Conservation (phyloP, 1,284 basidiomycete genomes). For the Puccinia brachypodii region DNA sequence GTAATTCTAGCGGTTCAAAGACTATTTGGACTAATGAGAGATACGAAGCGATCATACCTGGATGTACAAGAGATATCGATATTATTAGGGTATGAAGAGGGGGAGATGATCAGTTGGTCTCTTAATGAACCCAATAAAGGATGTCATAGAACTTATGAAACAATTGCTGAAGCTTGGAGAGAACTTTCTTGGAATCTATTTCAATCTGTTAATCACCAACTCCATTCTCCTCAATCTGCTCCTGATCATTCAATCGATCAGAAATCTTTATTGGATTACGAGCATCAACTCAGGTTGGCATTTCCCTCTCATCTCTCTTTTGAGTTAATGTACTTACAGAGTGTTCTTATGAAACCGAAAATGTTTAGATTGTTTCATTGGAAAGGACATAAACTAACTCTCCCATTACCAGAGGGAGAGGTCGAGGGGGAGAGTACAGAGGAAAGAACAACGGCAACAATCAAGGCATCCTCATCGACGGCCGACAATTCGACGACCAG, state of each 20-base stretch:
- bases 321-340: too few species aligned
- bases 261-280: conserved; percentile 1
- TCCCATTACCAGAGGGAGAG: conserved; percentile 42
- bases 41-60: conserved; percentile 41
- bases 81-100: conserved; percentile 45
- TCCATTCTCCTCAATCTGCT: too few species aligned
- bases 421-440: neutral
- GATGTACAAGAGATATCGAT: conserved; percentile 43
- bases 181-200: conserved; percentile 9
- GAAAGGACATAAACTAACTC: conserved; percentile 30
- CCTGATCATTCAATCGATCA: neutral
- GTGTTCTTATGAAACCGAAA: neutral
- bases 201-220: neutral
- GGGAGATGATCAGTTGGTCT: conserved; percentile 47
- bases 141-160: conserved; percentile 46
- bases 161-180: conserved; percentile 47
- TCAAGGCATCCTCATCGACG: too few species aligned
- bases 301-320: too few species aligned
- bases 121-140: conserved; percentile 48
- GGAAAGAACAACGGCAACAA: too few species aligned
- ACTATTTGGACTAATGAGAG: conserved; percentile 34
- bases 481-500: conserved; percentile 46
- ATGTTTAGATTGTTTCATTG: conserved; percentile 47
- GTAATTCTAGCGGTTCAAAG: conserved; percentile 43
- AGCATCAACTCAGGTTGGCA: conserved; percentile 30